These are phyloP conservation scores for Fusarium miscanthi DNA, from an alignment of 2,329 filamentous ascomycete genomes.

Conservation along the genomic window DNA sequence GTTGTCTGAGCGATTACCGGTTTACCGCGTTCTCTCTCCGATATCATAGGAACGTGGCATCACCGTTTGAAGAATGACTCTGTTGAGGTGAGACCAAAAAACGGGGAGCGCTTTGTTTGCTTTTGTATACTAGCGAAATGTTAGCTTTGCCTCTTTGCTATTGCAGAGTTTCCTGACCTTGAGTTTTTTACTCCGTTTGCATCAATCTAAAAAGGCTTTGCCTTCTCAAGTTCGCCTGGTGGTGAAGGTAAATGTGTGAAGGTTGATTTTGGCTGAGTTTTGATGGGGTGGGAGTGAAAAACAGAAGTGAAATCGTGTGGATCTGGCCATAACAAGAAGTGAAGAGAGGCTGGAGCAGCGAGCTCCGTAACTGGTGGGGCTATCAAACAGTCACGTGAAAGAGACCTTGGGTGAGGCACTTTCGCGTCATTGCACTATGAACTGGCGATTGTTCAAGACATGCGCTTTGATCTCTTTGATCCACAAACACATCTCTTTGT, in stretches of 20 bases:
- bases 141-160: not conserved
- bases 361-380: not conserved
- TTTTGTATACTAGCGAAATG: not conserved
- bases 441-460: not conserved
- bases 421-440: not conserved
- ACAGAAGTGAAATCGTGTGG: too few relatives aligned
- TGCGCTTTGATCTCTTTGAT: too few relatives aligned
- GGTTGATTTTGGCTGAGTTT: not conserved
- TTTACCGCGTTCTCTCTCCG: accelerated
- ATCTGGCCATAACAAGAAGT: too few relatives aligned
- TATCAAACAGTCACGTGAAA: not conserved
- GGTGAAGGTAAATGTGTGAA: not conserved
- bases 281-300: not conserved
- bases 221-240: not conserved
- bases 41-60: not conserved
- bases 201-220: not conserved
- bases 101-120: not conserved
- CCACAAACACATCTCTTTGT: too few relatives aligned
- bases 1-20: not conserved
- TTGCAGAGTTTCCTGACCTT: not conserved
- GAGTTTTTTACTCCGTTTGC: too few relatives aligned
- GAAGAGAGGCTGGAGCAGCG: not conserved
- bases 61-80: not conserved
- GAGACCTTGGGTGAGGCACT: not conserved
- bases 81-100: not conserved